Conservation (phyloP, 2,329 filamentous ascomycete genomes). For the Penicillium sp. region DNA sequence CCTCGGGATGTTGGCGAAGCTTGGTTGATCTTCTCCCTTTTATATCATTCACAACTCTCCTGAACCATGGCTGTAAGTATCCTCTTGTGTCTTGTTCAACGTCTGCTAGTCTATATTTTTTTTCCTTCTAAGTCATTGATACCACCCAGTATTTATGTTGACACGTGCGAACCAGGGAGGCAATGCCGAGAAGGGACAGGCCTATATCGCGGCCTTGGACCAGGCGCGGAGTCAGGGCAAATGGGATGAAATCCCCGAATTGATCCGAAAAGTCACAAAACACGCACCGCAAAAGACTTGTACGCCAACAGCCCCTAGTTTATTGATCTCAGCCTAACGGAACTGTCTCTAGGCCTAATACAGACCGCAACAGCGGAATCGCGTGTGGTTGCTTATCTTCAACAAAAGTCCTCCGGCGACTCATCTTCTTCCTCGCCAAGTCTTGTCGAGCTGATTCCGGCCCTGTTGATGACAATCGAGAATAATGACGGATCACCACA, state of each 20-base stretch:
- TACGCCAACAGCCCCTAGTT: slow-evolving; percentile 44
- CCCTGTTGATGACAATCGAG: slow-evolving; percentile 53
- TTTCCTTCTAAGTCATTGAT: slow-evolving; percentile 9
- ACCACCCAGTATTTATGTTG: slow-evolving; percentile 15
- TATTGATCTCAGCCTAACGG: slow-evolving; percentile 16
- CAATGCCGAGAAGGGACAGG: slow-evolving; percentile 70
- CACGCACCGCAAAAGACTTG: slow-evolving; percentile 83
- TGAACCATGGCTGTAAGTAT: slow-evolving; percentile 23
- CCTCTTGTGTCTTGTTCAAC: slow-evolving; percentile 1
- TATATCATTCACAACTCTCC: slow-evolving; percentile 13
- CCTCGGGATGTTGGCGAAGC: slow-evolving; percentile 3
- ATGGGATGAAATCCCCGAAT: slow-evolving; percentile 83
- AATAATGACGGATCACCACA: slow-evolving; percentile 53
- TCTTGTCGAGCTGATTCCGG: slow-evolving; percentile 39
- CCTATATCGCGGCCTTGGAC: slow-evolving; percentile 81
- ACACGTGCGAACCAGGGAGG: slow-evolving; percentile 35
- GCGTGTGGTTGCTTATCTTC: slow-evolving; percentile 58
- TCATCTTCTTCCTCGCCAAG: slow-evolving; percentile 41
- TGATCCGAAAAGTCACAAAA: slow-evolving; percentile 90
- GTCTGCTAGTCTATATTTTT: slow-evolving; percentile 5
- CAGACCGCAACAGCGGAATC: slow-evolving; percentile 68
- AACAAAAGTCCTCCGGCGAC: slow-evolving; percentile 30
- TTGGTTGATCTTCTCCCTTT: slow-evolving; percentile 12
- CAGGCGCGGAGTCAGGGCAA: slow-evolving; percentile 81
- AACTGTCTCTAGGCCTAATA: slow-evolving; percentile 56